Conservation (phyloP, 2,329 filamentous ascomycete genomes). For the Trichoderma simmonsii region DNA sequence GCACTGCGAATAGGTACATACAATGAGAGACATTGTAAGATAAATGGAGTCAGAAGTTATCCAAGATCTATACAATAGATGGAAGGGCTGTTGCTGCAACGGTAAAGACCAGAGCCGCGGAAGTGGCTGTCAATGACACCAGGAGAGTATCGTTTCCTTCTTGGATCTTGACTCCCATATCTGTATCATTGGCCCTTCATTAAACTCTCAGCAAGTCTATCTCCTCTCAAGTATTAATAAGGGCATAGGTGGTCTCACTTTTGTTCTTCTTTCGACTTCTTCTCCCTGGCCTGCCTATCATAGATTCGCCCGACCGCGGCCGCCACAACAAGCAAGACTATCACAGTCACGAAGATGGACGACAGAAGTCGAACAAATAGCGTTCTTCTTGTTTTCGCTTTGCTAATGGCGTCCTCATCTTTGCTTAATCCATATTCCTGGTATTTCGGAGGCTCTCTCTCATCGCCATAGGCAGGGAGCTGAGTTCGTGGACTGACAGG, state of each 20-base stretch:
- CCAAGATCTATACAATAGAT: background rate
- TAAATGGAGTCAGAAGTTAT: background rate
- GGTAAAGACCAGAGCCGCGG: background rate
- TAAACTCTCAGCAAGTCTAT: background rate
- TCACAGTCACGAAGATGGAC: conserved; percentile 25
- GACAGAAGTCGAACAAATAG: conserved; percentile 24
- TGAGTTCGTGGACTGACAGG: conserved; percentile 18
- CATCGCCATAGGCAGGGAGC: conserved; percentile 24
- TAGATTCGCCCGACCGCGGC: conserved; percentile 25
- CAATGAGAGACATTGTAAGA: background rate
- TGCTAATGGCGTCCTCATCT: background rate
- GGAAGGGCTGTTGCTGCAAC: background rate
- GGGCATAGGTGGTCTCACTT: background rate
- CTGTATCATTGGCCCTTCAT: background rate
- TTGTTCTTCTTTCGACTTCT: background rate
- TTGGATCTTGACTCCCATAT: background rate
- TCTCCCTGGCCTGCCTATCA: background rate
- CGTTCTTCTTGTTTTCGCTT: conserved; percentile 20
- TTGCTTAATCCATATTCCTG: conserved; percentile 13
- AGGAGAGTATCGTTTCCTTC: background rate
- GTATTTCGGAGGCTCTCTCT: conserved; percentile 22
- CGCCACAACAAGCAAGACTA: conserved; percentile 27
- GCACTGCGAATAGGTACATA: background rate
- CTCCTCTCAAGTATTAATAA: background rate
- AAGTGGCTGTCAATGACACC: background rate